A percentile compares a stretch with the other conserved stretches of the same genome.
phyloP scores from a whole-genome alignment of 495 filamentous ascomycete species.

The Pseudoneurospora amorphoporcata region DNA sequence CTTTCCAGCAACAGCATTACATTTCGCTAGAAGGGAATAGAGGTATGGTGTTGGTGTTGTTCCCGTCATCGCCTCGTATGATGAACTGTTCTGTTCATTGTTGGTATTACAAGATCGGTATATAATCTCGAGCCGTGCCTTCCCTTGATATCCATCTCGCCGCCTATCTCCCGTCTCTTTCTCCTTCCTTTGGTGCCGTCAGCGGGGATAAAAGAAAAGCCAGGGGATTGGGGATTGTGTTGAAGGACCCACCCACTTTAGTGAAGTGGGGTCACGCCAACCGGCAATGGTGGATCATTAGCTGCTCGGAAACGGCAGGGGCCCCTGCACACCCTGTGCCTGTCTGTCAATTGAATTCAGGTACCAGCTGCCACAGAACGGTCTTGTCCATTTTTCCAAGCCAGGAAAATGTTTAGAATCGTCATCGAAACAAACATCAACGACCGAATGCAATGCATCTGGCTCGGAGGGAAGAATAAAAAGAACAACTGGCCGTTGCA shows the following conservation, averaged over 20 bases:
- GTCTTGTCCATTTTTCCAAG: not conserved
- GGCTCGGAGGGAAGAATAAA: not conserved
- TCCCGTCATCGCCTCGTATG: not conserved
- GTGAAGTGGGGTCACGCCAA: not conserved
- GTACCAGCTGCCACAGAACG: not conserved
- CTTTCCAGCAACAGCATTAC: not conserved
- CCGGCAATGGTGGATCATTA: not conserved
- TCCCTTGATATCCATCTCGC: not conserved
- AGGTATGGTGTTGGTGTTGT: not conserved
- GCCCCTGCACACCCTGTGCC: not conserved
- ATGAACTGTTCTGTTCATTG: not conserved
- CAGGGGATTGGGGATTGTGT: not conserved
- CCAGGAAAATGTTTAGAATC: not conserved
- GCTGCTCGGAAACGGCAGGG: not conserved
- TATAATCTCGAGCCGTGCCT: not conserved
- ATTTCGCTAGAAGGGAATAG: not conserved
- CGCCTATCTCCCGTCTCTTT: not conserved
- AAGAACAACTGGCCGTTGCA: not conserved
- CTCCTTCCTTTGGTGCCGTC: not conserved
- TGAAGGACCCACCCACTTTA: not conserved
- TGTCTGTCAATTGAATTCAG: not conserved
- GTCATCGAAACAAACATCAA: not conserved
- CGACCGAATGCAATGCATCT: not conserved
- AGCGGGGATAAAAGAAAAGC: not conserved
- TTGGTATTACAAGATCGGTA: not conserved